Base-by-base conservation (phyloP, 371 early-diverging fungal species). In the Mucor lusitanicus region DNA sequence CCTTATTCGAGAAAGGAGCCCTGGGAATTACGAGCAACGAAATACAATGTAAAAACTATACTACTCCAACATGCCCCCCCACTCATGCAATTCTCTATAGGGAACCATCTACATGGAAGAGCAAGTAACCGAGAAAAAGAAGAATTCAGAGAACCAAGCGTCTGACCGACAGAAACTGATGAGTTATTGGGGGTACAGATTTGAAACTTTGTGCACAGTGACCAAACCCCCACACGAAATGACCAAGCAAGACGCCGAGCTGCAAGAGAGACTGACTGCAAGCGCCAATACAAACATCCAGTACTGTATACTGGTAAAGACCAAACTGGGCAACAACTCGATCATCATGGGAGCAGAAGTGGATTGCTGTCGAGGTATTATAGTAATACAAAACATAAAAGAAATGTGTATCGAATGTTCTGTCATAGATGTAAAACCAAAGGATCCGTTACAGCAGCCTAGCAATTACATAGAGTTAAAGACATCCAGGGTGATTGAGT, bases 331-430 rank as follows among this genome's bases (percentile, higher is more conserved):
- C 0, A 66, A 66, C 1, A 82, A 86, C 58, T 78, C 85, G 3
- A 64, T 97, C 6, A 77, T 97, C 11, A 88, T 96, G 81, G 98
- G 95, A 1, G 98, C 94, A 2, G 98, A 97, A 67, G 94, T 97
- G 7, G 97, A 97, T 73, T 97, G 97, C 73, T 81, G 89, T 12
- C 69, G 76, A 68, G 82, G 88, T 74, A n/a, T n/a, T n/a, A n/a
- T n/a, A 30, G 6, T 30, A 21, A 82, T 68, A 27, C 8, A 23
- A 5, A 15, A 17, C 12, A 7, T 7, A 19, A 1, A 7, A 35
- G 21, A 63, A 39, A 6, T 0, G 15, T 44, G 32, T 46, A 21
- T 19, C 35, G 11, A 50, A 50, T 6, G 25, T 50, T 25, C 50
- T 50, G 23, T 50, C 8, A 21, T 13, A 79, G 85, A 79, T 54